phyloP scores from a whole-genome alignment of 73 alveolate species.

The Paramecium biaurelia region DNA sequence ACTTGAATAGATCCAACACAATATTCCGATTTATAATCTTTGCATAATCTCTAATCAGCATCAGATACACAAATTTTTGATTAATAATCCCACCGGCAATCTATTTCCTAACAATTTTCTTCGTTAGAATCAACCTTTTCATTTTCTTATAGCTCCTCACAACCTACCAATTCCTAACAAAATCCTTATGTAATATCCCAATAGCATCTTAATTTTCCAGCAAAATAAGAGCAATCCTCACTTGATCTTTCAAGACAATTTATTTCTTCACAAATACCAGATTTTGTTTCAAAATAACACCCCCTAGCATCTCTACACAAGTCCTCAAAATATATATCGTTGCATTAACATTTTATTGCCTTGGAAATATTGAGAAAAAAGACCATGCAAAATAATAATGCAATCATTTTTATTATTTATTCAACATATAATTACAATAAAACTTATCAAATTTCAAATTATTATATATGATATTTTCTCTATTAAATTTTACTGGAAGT shows the following conservation, averaged over 20 bases:
- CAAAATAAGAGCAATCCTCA: neutral
- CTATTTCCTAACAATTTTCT: neutral
- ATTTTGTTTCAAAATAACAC: neutral
- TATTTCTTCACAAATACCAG: neutral
- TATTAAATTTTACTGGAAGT: neutral
- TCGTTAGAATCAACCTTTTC: neutral
- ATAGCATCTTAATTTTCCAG: constrained; percentile 1
- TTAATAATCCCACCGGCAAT: constrained; percentile 22
- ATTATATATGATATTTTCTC: too few relatives aligned
- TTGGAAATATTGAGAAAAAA: neutral
- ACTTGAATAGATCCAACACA: neutral
- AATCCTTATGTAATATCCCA: neutral
- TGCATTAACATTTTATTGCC: neutral
- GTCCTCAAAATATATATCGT: neutral
- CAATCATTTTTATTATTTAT: neutral
- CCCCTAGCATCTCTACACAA: neutral
- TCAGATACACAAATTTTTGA: neutral
- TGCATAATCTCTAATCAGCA: neutral
- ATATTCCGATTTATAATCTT: neutral
- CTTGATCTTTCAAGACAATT: neutral
- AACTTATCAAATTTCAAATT: too few relatives aligned
- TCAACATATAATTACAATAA: neutral
- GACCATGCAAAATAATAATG: neutral
- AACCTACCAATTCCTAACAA: neutral
- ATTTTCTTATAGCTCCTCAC: neutral